Evolutionary conservation across 495 filamentous ascomycete genomes (phyloP), one percentile per base, ranked within the genome.

Genomic region (Hypoxylon crocopeplum): DNA sequence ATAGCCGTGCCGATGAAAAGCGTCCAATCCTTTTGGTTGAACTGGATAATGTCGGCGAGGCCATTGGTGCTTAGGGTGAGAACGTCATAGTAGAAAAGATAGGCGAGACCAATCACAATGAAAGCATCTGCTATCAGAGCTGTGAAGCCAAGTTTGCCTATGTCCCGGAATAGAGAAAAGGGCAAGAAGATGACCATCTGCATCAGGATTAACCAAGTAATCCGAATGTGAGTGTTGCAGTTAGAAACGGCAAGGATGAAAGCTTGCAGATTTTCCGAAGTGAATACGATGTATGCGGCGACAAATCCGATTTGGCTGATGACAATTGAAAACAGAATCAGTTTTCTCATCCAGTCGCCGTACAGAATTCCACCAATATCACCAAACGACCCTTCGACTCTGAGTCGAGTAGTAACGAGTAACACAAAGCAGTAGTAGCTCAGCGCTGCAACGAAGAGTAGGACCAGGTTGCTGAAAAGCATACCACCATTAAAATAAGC

Each of bases 1-100:
- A 98, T 97, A 15, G 94, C 95, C 6, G 94, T 98, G 61, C 94
- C 94, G 65, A 98, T 97, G 72, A 98, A 97, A 27, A 98, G 84
- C 0, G 93, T 96, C 94, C 94, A 98, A 65, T 89, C 84, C 16
- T 86, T 81, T 3, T 85, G 74, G 75, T 98, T 98, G 80, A 98
- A 97, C 54, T 84, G 75, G 49, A 86, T 79, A 63, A 98, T 88
- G 69, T 98, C 94, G 0, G 91, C 80, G 10, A 95, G 71, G 6
- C 93, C 93, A 36, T 88, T 73, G n/a, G 88, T 85, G 39, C 70
- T 74, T 29, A 97, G 85, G n/a, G 92, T 96, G 46, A 87, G 78
- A 64, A 97, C 81, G 70, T 97, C 93, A 70, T 91, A 98, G 77
- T 96, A 98, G 72, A 95, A 97, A 27, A 98, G 87, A 62, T 98